Evolutionary conservation across 2,329 filamentous ascomycete genomes (phyloP).

Genomic region (Sporothrix globosa): DNA sequence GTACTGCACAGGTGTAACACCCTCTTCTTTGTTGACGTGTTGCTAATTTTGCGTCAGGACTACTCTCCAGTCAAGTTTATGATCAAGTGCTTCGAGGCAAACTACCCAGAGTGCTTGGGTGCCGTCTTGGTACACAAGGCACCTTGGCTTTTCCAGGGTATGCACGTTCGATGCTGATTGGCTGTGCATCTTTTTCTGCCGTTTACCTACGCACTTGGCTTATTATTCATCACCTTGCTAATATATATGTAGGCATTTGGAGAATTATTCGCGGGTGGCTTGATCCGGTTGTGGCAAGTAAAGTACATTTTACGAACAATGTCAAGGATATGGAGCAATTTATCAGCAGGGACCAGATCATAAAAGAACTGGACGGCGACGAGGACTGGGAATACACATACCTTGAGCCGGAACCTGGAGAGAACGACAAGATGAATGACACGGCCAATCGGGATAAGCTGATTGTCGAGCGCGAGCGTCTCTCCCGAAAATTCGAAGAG

Average conservation of each 20-base stretch:
- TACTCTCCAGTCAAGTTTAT: slow-evolving; percentile 98
- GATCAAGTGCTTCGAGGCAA: slow-evolving; percentile 99
- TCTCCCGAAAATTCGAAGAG: slow-evolving; percentile 75
- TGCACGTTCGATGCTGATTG: slow-evolving; percentile 35
- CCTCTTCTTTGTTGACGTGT: background rate
- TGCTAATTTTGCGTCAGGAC: slow-evolving; percentile 57
- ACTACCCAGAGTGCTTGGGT: slow-evolving; percentile 92
- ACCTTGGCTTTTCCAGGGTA: slow-evolving; percentile 94
- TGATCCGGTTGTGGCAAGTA: slow-evolving; percentile 91
- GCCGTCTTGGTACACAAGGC: slow-evolving; percentile 92
- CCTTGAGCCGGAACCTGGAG: slow-evolving; percentile 71
- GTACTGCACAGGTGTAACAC: background rate
- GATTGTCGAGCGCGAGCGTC: slow-evolving; percentile 61
- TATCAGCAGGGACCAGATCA: slow-evolving; percentile 70
- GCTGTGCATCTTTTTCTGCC: background rate
- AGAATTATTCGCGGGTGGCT: slow-evolving; percentile 94
- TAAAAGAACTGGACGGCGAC: slow-evolving; percentile 81
- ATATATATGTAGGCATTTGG: slow-evolving; percentile 72
- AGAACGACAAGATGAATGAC: slow-evolving; percentile 77
- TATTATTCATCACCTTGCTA: slow-evolving; percentile 18
- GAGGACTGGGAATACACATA: slow-evolving; percentile 86
- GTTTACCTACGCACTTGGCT: background rate
- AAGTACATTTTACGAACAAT: slow-evolving; percentile 90
- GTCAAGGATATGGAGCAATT: slow-evolving; percentile 76
- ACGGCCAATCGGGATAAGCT: slow-evolving; percentile 65